Evolutionary conservation across 2,329 filamentous ascomycete genomes (phyloP).

Genomic region (Colletotrichum incanum): DNA sequence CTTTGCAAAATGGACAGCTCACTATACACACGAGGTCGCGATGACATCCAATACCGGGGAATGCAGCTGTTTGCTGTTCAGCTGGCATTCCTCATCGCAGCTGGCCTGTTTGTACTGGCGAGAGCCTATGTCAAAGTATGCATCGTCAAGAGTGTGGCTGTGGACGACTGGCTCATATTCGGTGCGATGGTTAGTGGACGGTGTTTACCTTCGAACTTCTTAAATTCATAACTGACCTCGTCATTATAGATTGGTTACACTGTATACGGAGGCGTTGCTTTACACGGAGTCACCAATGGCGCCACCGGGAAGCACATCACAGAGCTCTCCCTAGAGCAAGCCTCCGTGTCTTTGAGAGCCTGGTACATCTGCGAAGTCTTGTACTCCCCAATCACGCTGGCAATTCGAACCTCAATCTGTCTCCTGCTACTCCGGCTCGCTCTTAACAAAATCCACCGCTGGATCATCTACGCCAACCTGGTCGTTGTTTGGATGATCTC

Average conservation of each 20-base stretch:
- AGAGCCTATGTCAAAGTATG: conserved; percentile 62
- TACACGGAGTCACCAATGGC: conserved; percentile 52
- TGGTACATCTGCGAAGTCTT: conserved; percentile 60
- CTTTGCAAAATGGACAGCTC: conserved; percentile 24
- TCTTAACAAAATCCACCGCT: conserved; percentile 51
- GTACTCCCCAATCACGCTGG: conserved; percentile 58
- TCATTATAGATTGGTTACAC: conserved; percentile 53
- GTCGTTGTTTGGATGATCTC: conserved; percentile 56
- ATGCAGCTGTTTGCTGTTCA: conserved; percentile 46
- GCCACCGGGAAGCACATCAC: conserved; percentile 47
- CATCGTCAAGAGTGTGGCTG: conserved; percentile 58
- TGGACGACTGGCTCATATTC: conserved; percentile 66
- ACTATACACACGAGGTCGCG: conserved; percentile 9
- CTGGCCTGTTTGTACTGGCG: conserved; percentile 57
- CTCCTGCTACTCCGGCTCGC: conserved; percentile 60
- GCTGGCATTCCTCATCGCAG: conserved; percentile 51
- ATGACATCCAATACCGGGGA: conserved; percentile 27
- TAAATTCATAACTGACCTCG: not conserved
- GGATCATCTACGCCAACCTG: conserved; percentile 53
- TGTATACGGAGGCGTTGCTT: conserved; percentile 50
- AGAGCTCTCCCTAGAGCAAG: conserved; percentile 45
- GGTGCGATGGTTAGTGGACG: conserved; percentile 57
- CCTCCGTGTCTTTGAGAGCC: conserved; percentile 50
- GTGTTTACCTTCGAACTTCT: not conserved
- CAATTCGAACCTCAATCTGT: conserved; percentile 59